Evolutionary conservation across 495 filamentous ascomycete genomes (phyloP), one percentile per base, ranked within the genome.

Genomic region (Neurospora sp.): DNA sequence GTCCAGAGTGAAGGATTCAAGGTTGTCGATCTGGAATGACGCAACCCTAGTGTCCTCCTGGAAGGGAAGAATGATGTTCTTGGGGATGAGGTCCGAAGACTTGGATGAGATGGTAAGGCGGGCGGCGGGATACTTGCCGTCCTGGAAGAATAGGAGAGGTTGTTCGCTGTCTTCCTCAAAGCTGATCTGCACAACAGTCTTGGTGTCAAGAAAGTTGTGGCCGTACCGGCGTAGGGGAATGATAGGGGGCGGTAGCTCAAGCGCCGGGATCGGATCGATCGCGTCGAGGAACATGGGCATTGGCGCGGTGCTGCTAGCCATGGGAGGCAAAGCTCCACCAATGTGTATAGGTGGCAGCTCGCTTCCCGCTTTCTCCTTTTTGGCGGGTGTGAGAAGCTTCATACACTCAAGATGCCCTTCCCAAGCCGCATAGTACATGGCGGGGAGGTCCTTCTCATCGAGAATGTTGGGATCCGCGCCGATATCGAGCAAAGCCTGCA

Each of bases 401-500:
- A 99, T 98, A 81, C 95, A 98, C 78, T 95, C 92, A 70, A 97
- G 82, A 79, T 98, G 92, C 1, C 96, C 96, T 85, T 99, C 96
- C 96, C 96, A 99, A 0, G 95, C 94, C 23, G 96, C 96, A 83
- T 99, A 98, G 81, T 99, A 98, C 92, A 98, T 93, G 9, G 96
- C 94, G 5, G 94, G 93, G 8, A 97, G 85, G 23, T 90, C 91
- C 81, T 98, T 98, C 81, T 99, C 96, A 78, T 99, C 96, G 38
- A 91, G 80, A 62, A 93, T 91, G 72, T 91, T 88, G 8, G 90
- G 87, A 77, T 93, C 88, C 31, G 91, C 96, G 31, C 90, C 90
- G 70, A 90, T 85, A 62, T 92, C 87, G 8, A 99, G 83, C 23
- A 99, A 87, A 1, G 89, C 91, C 70, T 91, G 87, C 39, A 98